These are phyloP conservation scores for Emmonsiellopsis sp. DNA, from an alignment of 2,329 filamentous ascomycete genomes.

Conservation along the genomic window DNA sequence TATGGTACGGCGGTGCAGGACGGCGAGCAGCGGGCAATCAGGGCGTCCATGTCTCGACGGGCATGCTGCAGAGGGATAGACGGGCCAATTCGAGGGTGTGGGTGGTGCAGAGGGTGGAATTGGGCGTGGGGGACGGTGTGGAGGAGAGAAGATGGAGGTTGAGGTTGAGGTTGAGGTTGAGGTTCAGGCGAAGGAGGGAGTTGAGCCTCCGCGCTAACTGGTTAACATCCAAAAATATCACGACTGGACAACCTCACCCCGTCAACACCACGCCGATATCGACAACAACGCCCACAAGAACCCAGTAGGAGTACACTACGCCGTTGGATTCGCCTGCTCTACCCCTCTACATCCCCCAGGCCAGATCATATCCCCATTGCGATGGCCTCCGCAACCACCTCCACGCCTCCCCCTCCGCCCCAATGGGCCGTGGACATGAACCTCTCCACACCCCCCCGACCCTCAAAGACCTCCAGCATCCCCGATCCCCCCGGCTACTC, in stretches of 20 bases:
- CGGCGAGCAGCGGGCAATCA: constrained; percentile 10
- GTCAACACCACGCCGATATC: neutral
- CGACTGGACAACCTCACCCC: neutral
- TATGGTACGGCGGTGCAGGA: constrained; percentile 7
- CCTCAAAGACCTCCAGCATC: constrained; percentile 56
- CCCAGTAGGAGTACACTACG: too few species aligned
- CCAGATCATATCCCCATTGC: too few species aligned
- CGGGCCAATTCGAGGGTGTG: neutral
- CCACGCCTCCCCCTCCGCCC: constrained; percentile 46
- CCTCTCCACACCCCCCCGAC: constrained; percentile 55
- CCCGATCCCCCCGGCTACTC: constrained; percentile 82
- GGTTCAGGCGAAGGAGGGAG: neutral
- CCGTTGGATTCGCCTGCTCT: too few species aligned
- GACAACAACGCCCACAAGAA: neutral
- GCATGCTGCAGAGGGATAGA: neutral
- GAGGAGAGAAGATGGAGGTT: neutral
- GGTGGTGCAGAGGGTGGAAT: neutral
- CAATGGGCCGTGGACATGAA: constrained; percentile 78
- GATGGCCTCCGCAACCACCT: constrained; percentile 14
- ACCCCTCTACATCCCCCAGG: too few species aligned
- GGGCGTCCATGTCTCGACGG: constrained; percentile 3
- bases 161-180: neutral
- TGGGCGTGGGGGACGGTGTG: neutral
- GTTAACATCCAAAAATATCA: constrained; percentile 1
- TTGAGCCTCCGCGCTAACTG: neutral